These are phyloP conservation scores for Mychonastes homosphaera DNA, from an alignment of 139 green algal species.

Conservation along the genomic window DNA sequence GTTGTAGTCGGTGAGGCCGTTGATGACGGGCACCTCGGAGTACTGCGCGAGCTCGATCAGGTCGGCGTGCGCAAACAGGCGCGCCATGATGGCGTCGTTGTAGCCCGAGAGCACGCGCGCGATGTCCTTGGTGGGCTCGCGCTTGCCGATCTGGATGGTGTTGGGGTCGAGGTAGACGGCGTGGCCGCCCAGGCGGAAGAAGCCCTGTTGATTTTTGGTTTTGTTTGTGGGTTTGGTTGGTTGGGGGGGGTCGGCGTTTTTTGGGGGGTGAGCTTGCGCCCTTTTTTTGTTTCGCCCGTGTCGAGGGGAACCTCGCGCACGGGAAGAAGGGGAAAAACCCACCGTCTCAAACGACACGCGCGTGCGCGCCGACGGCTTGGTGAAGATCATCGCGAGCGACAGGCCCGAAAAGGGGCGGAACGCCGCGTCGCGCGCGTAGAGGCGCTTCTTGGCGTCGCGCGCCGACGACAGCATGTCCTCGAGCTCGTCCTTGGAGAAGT, in stretches of 20 bases:
- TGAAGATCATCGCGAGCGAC: conserved; percentile 98
- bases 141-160: conserved; percentile 91
- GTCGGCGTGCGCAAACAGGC: conserved; percentile 91
- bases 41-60: conserved; percentile 79
- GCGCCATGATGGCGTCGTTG: conserved; percentile 98
- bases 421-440: conserved; percentile 64
- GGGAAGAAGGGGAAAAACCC: conserved; percentile 12
- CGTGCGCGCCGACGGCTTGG: conserved; percentile 93
- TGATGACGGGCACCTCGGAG: conserved; percentile 79
- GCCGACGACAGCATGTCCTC: conserved; percentile 71
- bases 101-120: conserved; percentile 81
- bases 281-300: too few relatives aligned
- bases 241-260: not conserved
- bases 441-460: conserved; percentile 62
- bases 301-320: too few relatives aligned
- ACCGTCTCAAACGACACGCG: conserved; percentile 97
- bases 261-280: too few relatives aligned
- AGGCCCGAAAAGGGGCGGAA: conserved; percentile 88
- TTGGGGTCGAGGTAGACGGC: conserved; percentile 91
- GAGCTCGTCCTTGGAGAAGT: conserved; percentile 84
- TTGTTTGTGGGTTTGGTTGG: not conserved
- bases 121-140: conserved; percentile 92
- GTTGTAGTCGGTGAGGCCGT: conserved; percentile 99
- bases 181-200: conserved; percentile 84
- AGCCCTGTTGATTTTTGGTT: conserved; percentile 54